Conservation (phyloP, 2,329 filamentous ascomycete species). For the Ilyonectria robusta region DNA sequence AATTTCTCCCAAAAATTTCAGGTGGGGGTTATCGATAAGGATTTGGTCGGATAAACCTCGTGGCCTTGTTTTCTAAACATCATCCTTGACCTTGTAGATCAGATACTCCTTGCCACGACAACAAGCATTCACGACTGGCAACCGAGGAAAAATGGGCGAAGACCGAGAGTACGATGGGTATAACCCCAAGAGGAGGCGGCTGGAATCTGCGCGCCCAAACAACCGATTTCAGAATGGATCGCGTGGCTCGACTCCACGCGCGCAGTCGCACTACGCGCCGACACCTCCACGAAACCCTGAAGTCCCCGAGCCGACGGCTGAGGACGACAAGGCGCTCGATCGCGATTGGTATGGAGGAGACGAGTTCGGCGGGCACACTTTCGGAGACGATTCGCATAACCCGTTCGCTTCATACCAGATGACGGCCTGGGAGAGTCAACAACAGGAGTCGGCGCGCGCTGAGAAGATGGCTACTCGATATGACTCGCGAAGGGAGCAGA, state of each 20-base stretch:
- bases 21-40: constrained; percentile 60
- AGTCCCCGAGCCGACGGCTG: constrained; percentile 73
- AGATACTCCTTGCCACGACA: constrained; percentile 5
- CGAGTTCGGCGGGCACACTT: constrained; percentile 83
- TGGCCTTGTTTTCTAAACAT: constrained; percentile 28
- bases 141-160: constrained; percentile 49
- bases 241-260: constrained; percentile 52
- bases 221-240: constrained; percentile 52
- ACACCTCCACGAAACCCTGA: constrained; percentile 59
- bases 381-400: constrained; percentile 94
- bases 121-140: constrained; percentile 11
- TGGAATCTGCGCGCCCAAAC: constrained; percentile 52
- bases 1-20: constrained; percentile 54
- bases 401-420: constrained; percentile 86
- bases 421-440: constrained; percentile 80
- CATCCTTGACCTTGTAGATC: constrained; percentile 10
- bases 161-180: constrained; percentile 56
- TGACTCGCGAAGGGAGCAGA: constrained; percentile 81
- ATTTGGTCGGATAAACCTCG: constrained; percentile 44
- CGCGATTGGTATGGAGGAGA: constrained; percentile 95
- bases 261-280: constrained; percentile 56
- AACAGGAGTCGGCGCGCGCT: constrained; percentile 82
- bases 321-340: constrained; percentile 83
- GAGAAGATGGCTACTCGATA: constrained; percentile 85
- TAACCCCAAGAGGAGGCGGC: constrained; percentile 57